A percentile compares a stretch with the other conserved stretches of the same genome.
Conservation (phyloP, 2,329 filamentous ascomycete species). For the Fonsecaea nubica region DNA sequence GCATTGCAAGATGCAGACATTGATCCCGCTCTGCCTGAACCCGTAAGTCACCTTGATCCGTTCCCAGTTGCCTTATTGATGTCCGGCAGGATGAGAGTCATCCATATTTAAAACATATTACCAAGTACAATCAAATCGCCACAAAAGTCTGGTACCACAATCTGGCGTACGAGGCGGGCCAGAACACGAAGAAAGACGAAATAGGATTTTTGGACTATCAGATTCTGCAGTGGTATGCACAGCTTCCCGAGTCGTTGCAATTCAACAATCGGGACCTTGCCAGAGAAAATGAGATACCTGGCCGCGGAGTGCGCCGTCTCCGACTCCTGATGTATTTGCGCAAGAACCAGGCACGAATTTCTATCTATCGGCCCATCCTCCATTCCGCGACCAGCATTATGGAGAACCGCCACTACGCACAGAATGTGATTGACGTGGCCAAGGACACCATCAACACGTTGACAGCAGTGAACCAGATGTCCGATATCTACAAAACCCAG, state of each 20-base stretch:
- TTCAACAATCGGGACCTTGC: conserved; percentile 59
- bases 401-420: conserved; percentile 74
- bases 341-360: conserved; percentile 87
- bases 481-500: conserved; percentile 68
- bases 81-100: conserved; percentile 49
- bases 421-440: conserved; percentile 69
- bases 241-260: conserved; percentile 69
- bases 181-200: conserved; percentile 72
- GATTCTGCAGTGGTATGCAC: conserved; percentile 84
- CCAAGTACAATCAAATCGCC: conserved; percentile 79
- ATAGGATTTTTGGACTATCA: conserved; percentile 83
- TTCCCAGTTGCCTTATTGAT: conserved; percentile 23
- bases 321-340: conserved; percentile 85
- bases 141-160: conserved; percentile 88
- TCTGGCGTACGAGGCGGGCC: conserved; percentile 70
- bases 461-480: conserved; percentile 66
- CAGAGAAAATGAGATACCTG: conserved; percentile 54
- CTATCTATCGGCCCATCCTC: conserved; percentile 85
- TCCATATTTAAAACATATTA: conserved; percentile 83
- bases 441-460: conserved; percentile 70
- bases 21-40: conserved; percentile 77
- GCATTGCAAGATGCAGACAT: conserved; percentile 85
- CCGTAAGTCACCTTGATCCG: conserved; percentile 59
- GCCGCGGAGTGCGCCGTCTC: conserved; percentile 70
- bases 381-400: conserved; percentile 85